Conservation (phyloP, 345 rosid species). For the Lepidium aucheri region DNA sequence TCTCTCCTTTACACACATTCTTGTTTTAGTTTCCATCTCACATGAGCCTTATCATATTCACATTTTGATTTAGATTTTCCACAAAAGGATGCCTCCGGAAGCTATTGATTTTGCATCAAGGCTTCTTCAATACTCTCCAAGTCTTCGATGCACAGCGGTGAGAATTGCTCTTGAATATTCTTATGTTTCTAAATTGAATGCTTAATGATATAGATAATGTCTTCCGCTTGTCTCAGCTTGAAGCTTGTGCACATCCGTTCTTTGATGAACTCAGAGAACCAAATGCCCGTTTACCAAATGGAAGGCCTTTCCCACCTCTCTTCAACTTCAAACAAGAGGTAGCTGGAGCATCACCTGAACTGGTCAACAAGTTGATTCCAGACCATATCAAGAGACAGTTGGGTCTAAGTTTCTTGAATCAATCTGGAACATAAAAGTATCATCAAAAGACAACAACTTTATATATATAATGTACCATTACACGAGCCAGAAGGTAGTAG, state of each 20-base stretch:
- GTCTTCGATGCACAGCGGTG: conserved; percentile 79
- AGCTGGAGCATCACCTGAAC: conserved; percentile 64
- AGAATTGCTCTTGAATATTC: conserved; percentile 14
- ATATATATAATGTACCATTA: conserved; percentile 27
- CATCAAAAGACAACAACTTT: background rate
- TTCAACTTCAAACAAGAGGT: conserved; percentile 73
- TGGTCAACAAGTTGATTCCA: conserved; percentile 77
- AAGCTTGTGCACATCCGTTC: conserved; percentile 67
- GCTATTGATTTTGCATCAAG: conserved; percentile 84
- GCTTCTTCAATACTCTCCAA: conserved; percentile 82
- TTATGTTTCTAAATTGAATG: background rate
- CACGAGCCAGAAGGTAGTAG: conserved; percentile 7
- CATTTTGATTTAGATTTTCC: conserved; percentile 43
- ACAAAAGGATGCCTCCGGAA: conserved; percentile 84
- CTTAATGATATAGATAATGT: background rate
- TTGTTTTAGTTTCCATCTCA: background rate
- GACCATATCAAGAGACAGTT: conserved; percentile 73
- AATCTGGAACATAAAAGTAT: conserved; percentile 46
- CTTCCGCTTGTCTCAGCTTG: conserved; percentile 27
- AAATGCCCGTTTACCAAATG: conserved; percentile 49
- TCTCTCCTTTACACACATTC: background rate
- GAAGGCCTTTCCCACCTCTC: conserved; percentile 52
- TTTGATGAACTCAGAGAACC: conserved; percentile 62
- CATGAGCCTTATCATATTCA: background rate
- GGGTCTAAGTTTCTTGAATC: conserved; percentile 68